These are phyloP conservation scores for Linaria vulgaris DNA, from an alignment of 257 asterid species.

Conservation along the genomic window DNA sequence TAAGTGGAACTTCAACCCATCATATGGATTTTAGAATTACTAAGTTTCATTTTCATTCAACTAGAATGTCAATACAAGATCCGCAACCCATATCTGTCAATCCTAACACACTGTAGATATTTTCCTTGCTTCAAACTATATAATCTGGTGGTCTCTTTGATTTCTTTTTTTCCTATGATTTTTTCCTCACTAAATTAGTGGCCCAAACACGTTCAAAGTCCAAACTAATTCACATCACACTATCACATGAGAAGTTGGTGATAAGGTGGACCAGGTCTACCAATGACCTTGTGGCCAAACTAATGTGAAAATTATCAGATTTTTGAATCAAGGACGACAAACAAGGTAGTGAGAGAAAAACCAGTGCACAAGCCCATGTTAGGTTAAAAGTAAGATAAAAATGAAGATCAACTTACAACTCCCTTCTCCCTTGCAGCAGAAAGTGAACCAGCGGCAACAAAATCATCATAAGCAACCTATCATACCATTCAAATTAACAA, in stretches of 20 bases:
- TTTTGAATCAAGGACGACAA: background rate
- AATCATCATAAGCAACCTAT: constrained; percentile 90
- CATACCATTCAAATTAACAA: constrained; percentile 23
- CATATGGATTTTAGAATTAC: no score
- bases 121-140: background rate
- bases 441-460: constrained; percentile 86
- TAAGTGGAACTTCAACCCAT: background rate
- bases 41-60: no score
- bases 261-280: background rate
- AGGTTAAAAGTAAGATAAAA: constrained; percentile 12
- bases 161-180: background rate
- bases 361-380: constrained; percentile 11
- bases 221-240: no score
- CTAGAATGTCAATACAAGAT: no score
- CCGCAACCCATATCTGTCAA: no score
- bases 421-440: constrained; percentile 98
- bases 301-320: constrained; percentile 1
- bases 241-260: no score
- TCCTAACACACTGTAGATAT: background rate
- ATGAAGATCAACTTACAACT: constrained; percentile 57
- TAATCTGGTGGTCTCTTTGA: background rate
- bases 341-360: constrained; percentile 4
- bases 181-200: background rate
- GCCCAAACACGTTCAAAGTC: background rate
- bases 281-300: background rate